Evolutionary conservation across 2,329 filamentous ascomycete species (phyloP).

Genomic region (Epichloe scottii): DNA sequence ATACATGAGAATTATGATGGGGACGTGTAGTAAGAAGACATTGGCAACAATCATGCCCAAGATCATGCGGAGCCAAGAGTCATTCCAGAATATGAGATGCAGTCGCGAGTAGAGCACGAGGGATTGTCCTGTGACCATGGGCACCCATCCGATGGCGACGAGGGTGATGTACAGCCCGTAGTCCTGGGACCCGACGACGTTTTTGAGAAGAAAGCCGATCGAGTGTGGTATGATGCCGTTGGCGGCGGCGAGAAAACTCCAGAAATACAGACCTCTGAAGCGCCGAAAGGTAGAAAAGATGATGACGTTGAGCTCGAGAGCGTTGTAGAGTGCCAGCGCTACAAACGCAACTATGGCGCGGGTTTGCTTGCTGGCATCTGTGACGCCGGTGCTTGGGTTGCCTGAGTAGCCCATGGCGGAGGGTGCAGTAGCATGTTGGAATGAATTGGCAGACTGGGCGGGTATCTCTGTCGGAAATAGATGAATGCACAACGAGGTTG

Average conservation of each 20-base stretch:
- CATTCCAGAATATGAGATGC: conserved; percentile 42
- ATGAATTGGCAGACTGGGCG: no score
- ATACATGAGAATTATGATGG: conserved; percentile 43
- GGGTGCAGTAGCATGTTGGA: background rate
- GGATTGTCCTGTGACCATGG: conserved; percentile 47
- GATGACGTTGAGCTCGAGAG: conserved; percentile 18
- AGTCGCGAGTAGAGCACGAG: conserved; percentile 50
- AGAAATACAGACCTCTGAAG: conserved; percentile 23
- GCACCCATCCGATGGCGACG: conserved; percentile 15
- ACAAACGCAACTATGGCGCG: conserved; percentile 3
- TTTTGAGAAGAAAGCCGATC: conserved; percentile 33
- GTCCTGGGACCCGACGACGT: conserved; percentile 11
- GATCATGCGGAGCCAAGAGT: conserved; percentile 32
- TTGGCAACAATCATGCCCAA: conserved; percentile 45
- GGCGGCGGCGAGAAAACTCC: conserved; percentile 22
- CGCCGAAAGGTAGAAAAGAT: conserved; percentile 20
- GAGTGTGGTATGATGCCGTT: conserved; percentile 23
- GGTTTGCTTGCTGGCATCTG: background rate
- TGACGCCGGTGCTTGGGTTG: conserved; percentile 1
- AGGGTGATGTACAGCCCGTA: conserved; percentile 10
- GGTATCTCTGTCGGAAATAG: background rate
- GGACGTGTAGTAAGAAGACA: conserved; percentile 37
- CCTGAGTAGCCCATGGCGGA: conserved; percentile 4
- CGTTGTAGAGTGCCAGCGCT: conserved; percentile 16
- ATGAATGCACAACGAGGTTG: background rate